These are phyloP conservation scores for Lactarius hengduanensis DNA, from an alignment of 768 basidiomycete species.

Conservation along the genomic window DNA sequence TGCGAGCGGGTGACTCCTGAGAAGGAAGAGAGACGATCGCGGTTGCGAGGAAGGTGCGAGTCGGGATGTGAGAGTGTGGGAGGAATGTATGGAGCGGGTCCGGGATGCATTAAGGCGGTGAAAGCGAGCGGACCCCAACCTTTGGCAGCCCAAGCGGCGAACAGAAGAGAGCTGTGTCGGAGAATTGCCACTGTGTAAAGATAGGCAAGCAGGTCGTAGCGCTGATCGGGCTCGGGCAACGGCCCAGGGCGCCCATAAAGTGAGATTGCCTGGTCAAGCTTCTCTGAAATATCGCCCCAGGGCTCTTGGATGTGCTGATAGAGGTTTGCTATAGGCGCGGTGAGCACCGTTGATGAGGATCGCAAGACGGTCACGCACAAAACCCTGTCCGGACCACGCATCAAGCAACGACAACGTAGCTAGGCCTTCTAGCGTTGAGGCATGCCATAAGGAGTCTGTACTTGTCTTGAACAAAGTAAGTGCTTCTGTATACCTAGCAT, in stretches of 20 bases:
- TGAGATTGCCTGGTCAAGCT: constrained; percentile 52
- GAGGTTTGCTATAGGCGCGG: constrained; percentile 23
- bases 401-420: constrained; percentile 78
- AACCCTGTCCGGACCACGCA: constrained; percentile 77
- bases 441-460: constrained; percentile 87
- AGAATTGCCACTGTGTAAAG: constrained; percentile 67
- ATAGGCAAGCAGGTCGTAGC: constrained; percentile 62
- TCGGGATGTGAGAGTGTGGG: constrained; percentile 53
- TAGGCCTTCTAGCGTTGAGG: constrained; percentile 81
- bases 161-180: constrained; percentile 70
- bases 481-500: constrained; percentile 80
- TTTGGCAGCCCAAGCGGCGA: constrained; percentile 81
- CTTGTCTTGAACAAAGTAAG: constrained; percentile 69
- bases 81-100: constrained; percentile 56
- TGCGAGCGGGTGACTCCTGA: constrained; percentile 69
- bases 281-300: constrained; percentile 78
- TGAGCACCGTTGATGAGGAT: background rate
- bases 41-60: constrained; percentile 37
- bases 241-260: constrained; percentile 62
- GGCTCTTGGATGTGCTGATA: constrained; percentile 47
- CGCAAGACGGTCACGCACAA: constrained; percentile 47
- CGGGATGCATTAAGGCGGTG: constrained; percentile 68
- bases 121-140: constrained; percentile 84
- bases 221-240: constrained; percentile 46
- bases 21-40: constrained; percentile 64